Evolutionary conservation across 2,329 filamentous ascomycete genomes (phyloP).

Genomic region (Coniochaeta sp.): DNA sequence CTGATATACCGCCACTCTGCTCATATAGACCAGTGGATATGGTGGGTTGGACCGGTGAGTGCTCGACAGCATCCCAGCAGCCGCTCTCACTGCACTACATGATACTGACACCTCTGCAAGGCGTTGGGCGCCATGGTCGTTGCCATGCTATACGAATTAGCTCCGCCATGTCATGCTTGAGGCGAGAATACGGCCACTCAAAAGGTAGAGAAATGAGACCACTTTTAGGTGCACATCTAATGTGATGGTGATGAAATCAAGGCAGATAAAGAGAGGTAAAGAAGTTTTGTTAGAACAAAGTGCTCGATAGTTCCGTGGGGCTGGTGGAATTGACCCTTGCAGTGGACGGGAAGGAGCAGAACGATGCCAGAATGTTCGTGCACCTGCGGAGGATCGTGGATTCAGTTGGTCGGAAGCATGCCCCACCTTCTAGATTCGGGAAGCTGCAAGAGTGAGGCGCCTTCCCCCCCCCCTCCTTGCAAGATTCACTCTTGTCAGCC

Average conservation of each 20-base stretch:
- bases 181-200: neutral
- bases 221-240: neutral
- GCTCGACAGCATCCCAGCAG: neutral
- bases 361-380: neutral
- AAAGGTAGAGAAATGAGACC: neutral
- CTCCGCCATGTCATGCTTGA: slow-evolving; percentile 19
- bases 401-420: neutral
- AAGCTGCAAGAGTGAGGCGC: neutral
- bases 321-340: neutral
- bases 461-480: neutral
- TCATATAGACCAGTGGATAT: slow-evolving; percentile 30
- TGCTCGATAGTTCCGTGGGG: neutral
- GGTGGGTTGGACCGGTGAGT: slow-evolving; percentile 26
- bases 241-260: no score
- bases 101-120: neutral
- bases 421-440: neutral
- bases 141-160: slow-evolving; percentile 19
- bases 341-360: neutral
- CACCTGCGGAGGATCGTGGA: neutral
- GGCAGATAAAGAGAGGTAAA: neutral
- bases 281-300: neutral
- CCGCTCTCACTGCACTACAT: no score
- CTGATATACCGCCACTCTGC: slow-evolving; percentile 3
- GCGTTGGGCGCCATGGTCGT: slow-evolving; percentile 16
- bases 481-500: neutral